Percentiles rank a stretch among this genome's conserved stretches.
Conservation (phyloP, 805 yeast genomes). For the Candida morakotiae region DNA sequence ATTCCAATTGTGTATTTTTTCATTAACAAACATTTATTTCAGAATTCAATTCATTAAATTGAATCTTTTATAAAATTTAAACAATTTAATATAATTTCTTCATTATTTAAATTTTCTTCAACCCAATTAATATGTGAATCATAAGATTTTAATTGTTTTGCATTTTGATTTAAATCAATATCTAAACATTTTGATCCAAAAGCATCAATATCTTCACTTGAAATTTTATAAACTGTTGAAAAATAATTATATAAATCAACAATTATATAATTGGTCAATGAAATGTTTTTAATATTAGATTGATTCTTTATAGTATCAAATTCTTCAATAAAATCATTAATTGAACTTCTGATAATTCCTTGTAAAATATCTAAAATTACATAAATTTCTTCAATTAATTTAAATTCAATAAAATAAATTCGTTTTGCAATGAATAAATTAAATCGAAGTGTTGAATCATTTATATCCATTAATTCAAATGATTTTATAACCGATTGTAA, state of each 20-base stretch:
- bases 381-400: slow-evolving; percentile 6
- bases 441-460: background rate
- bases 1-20: too few relatives aligned
- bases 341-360: slow-evolving; percentile 1
- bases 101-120: background rate
- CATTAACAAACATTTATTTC: too few relatives aligned
- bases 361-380: slow-evolving; percentile 1
- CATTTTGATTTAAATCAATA: slow-evolving; percentile 1
- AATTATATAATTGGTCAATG: background rate
- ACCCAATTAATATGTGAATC: background rate
- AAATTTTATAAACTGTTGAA: background rate
- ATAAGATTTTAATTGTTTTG: slow-evolving; percentile 1
- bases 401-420: slow-evolving; percentile 1
- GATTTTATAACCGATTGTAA: slow-evolving; percentile 21
- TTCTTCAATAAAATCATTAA: slow-evolving; percentile 5
- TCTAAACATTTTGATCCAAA: background rate
- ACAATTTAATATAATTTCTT: background rate
- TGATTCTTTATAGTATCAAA: background rate
- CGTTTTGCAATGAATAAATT: slow-evolving; percentile 2
- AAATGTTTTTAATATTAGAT: background rate
- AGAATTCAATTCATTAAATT: slow-evolving; percentile 1
- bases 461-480: slow-evolving; percentile 9
- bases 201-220: slow-evolving; percentile 6
- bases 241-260: slow-evolving; percentile 1
- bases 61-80: background rate